Percentiles rank a stretch among this genome's conserved stretches.
These are phyloP conservation scores for Orbilia brochopaga DNA, from an alignment of 2,329 filamentous ascomycete genomes.

Conservation along the genomic window DNA sequence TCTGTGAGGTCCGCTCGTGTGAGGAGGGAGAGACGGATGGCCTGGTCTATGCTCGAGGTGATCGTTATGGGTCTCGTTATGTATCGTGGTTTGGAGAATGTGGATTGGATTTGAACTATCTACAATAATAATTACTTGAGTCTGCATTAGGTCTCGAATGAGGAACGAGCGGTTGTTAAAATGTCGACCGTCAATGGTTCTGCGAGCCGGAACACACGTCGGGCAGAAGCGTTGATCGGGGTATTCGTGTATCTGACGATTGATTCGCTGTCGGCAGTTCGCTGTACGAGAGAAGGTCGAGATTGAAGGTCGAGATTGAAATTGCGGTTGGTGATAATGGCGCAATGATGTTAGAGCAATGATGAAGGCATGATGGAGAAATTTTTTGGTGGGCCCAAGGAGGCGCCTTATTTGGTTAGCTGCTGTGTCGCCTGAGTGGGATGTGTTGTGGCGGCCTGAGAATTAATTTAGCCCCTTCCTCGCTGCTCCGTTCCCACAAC, in stretches of 20 bases:
- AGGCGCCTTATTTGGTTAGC: too few relatives aligned
- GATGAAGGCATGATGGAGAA: too few relatives aligned
- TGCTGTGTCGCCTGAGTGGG: too few relatives aligned
- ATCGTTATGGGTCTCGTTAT: neutral
- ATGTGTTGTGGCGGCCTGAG: too few relatives aligned
- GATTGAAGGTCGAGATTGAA: too few relatives aligned
- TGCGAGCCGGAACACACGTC: neutral
- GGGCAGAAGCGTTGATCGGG: neutral
- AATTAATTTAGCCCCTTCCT: slow-evolving; percentile 18
- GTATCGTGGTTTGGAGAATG: neutral
- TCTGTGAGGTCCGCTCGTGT: slow-evolving; percentile 17
- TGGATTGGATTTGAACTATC: neutral
- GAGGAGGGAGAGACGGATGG: slow-evolving; percentile 40
- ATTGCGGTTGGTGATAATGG: too few relatives aligned
- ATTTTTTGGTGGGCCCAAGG: too few relatives aligned
- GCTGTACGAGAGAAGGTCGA: too few relatives aligned
- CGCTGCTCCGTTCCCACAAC: slow-evolving; percentile 6
- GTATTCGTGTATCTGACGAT: neutral
- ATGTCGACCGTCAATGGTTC: neutral
- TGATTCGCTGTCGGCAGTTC: too few relatives aligned
- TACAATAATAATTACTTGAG: neutral
- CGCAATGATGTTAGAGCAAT: too few relatives aligned
- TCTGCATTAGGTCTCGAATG: neutral
- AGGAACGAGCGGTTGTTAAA: neutral
- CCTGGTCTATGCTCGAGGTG: slow-evolving; percentile 22